These are phyloP conservation scores for Aspergillus caelatus DNA, from an alignment of 2,329 filamentous ascomycete species.

Conservation along the genomic window DNA sequence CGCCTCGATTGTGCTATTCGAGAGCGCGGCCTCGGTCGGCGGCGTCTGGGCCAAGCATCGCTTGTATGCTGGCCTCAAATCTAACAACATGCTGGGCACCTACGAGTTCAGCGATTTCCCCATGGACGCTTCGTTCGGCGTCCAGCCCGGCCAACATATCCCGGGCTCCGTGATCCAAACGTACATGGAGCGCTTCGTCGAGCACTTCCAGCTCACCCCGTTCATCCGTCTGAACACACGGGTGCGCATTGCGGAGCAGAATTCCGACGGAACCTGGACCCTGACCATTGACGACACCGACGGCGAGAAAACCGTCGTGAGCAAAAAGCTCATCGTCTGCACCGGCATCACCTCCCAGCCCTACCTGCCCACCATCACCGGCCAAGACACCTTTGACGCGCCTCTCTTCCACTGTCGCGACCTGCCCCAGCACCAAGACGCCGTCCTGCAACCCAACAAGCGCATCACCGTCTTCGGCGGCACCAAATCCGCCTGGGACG, in stretches of 20 bases:
- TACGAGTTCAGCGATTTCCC: constrained; percentile 76
- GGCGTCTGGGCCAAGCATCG: constrained; percentile 71
- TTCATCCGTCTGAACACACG: constrained; percentile 54
- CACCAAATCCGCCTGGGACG: constrained; percentile 66
- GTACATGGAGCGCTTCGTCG: constrained; percentile 61
- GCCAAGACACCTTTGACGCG: constrained; percentile 53
- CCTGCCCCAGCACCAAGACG: constrained; percentile 46
- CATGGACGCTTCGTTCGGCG: constrained; percentile 61
- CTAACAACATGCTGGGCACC: constrained; percentile 73
- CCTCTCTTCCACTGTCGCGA: constrained; percentile 63
- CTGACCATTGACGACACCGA: constrained; percentile 27
- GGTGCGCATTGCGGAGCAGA: constrained; percentile 53
- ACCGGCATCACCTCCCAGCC: constrained; percentile 64
- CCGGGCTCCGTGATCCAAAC: constrained; percentile 58
- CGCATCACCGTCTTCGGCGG: constrained; percentile 58
- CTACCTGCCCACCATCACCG: constrained; percentile 56
- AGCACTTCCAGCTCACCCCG: constrained; percentile 54
- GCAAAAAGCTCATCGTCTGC: constrained; percentile 60
- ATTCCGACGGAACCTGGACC: constrained; percentile 40
- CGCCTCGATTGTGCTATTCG: constrained; percentile 61
- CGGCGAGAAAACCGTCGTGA: constrained; percentile 27
- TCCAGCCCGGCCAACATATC: constrained; percentile 59
- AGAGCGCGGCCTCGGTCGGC: constrained; percentile 60
- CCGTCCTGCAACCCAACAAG: constrained; percentile 35
- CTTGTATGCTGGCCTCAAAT: constrained; percentile 68